Base-by-base conservation (phyloP, 225 moss, liverwort and hornwort species). In the Asterella californica region DNA sequence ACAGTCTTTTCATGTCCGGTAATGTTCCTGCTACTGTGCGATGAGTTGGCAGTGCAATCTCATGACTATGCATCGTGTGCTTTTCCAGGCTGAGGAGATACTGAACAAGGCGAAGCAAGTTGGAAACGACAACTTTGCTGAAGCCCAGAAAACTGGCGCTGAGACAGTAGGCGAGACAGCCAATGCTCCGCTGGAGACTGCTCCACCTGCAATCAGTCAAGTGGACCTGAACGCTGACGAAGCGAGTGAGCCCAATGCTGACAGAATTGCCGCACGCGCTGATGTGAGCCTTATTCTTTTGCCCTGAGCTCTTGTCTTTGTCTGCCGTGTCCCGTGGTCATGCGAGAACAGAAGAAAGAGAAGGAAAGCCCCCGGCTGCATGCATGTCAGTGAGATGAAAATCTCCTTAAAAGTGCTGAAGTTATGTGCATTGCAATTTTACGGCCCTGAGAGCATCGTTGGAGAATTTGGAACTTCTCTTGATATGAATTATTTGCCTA, bases 131-230 rank as follows among this genome's bases (percentile, higher is more conserved):
- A 76, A 86, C 6, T 85, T 90, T 38, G 81, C 87, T 15, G 81
- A 88, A 77, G 85, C 88, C 1, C 90, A 91, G 71, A 91, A 47
- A 76, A 86, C 86, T 24, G 88, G 90, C 0, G 72, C 74, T 14
- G 90, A 92, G 80, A 88, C 90, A 0, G 81, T 85, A 3, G 92
- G 89, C 0, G 84, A 89, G 64, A 86, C 86, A 15, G 86, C 86
- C 0, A 89, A 80, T 52, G 90, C 88, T 64, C 76, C 83, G 24
- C 75, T 83, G 0, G 63, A 64, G 17, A 49, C 59, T 1, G 84
- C 92, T 0, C 79, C 61, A 52, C 86, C 88, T 4, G 89, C 86
- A 7, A 82, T 90, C 8, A 88, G 86, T 75, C 85, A 92, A 76
- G 79, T 90, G 15, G 73, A 82, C 46, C 88, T 89, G 2, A 78